phyloP scores from a whole-genome alignment of 139 green algal genomes.

The Eudorina sp. region DNA sequence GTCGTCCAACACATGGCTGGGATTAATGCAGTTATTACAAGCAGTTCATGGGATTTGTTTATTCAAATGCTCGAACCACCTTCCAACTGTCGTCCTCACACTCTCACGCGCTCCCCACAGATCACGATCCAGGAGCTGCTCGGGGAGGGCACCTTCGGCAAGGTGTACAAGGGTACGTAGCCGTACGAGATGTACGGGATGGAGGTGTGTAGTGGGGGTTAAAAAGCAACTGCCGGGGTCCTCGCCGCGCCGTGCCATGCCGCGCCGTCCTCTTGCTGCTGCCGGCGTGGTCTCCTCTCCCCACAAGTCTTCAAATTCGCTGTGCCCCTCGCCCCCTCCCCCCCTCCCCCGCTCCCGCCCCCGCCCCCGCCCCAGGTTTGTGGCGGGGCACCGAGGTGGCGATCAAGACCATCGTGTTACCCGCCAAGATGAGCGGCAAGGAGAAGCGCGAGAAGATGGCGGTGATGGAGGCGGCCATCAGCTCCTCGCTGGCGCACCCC shows the following conservation, averaged over 20 bases:
- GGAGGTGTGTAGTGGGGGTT: background rate
- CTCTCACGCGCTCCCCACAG: background rate
- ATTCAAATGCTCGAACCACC: too few species aligned
- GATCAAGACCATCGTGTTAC: conserved; percentile 67
- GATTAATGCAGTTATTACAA: too few species aligned
- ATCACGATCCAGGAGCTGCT: conserved; percentile 40
- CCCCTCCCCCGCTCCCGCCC: too few species aligned
- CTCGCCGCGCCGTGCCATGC: too few species aligned
- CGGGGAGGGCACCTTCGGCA: conserved; percentile 47
- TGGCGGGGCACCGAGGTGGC: conserved; percentile 63
- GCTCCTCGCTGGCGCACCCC: conserved; percentile 52
- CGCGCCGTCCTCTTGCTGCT: too few species aligned
- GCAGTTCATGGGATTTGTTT: too few species aligned
- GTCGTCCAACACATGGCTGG: too few species aligned
- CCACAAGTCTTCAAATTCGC: too few species aligned
- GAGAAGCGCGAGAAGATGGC: conserved; percentile 67
- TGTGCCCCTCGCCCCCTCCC: too few species aligned
- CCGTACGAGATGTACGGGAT: too few species aligned
- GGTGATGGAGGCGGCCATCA: conserved; percentile 70
- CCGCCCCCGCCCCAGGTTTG: conserved; percentile 56
- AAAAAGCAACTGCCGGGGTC: too few species aligned
- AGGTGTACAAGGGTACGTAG: conserved; percentile 40
- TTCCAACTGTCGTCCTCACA: background rate
- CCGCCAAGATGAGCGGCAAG: conserved; percentile 49
- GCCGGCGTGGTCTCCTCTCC: too few species aligned